Evolutionary conservation across 192 early-diverging fungal genomes (phyloP), one percentile per base, ranked within the genome.

Genomic region (Cladochytrium replicatum): DNA sequence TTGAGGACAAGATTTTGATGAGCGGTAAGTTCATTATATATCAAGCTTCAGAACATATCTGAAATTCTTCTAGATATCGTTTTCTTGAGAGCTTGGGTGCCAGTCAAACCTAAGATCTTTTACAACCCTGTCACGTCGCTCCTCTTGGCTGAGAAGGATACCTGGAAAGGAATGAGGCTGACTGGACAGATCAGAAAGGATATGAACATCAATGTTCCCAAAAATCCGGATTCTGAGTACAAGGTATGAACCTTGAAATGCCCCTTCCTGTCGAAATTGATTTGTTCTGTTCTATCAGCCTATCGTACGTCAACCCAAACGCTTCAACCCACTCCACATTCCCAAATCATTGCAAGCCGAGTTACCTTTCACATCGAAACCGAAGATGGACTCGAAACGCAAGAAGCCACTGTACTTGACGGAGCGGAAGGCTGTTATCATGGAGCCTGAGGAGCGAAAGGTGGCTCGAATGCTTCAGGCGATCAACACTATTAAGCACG

Each of bases 61-160:
- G n/a, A n/a, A 11, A 41, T 3, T 41, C 21, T 13, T 8, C 39
- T 48, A 71, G 95, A 99, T 63, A 99, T 97, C 69, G 83, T 99
- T 23, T 97, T 99, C 65, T 63, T 99, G 55, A 66, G 93, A 21
- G 90, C 96, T 1, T 97, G 94, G 92, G 91, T 92, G 64, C 88
- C 90, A 22, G 77, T 97, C 43, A 89, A 88, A 63, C 91, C 91
- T 50, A 90, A 89, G 59, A 80, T 85, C 63, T 95, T 84, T 70
- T 99, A 94, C 74, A 99, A 96, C 67, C 96, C 93, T 24, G 92
- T 99, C 32, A 91, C 92, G 7, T 92, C 91, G 34, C 72, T 96
- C 26, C 64, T 99, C 28, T 49, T 89, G 46, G 71, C 71, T 4
- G 64, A 70, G 24, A 90, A 91, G 74, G 63, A 52, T 30, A 75